Base-by-base conservation (phyloP, 768 basidiomycete genomes). In the Kondoa subrosea region DNA sequence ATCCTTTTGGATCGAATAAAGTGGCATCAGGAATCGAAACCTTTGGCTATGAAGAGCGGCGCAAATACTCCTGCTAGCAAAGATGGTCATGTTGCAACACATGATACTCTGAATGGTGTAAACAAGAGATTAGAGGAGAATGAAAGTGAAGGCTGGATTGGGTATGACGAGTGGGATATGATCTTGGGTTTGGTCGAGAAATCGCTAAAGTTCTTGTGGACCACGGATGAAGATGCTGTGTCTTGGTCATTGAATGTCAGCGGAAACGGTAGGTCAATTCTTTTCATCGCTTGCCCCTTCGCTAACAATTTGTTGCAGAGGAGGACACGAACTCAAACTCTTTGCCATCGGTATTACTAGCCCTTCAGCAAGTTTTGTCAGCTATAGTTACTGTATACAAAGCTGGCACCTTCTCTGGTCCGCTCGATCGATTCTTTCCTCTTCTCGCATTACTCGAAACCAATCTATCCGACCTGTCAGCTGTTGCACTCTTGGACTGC, bases 361-460 rank as follows among this genome's bases (percentile, higher is more conserved):
- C 40, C 34, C 69, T 71, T 25, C 32, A 64, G 3, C 58, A 57
- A 2, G 69, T 75, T 30, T 64, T 75, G 2, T 65, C 66, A 26
- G 68, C 67, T 27, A 26, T 74, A 61, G 58, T 75, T n/a, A 56
- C 60, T 0, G 73, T 70, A 0, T 72, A 70, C 68, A 66, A 62
- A 3, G 17, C 56, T 26, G 65, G 69, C 14, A 66, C 61, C n/a
- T 74, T 71, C 66, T 69, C 68, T 17, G 74, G 74, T 0, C 67
- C 74, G 0, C 66, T 62, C 33, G 61, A 72, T 26, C 66, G 70
- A 26, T 70, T 75, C 56, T 74, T 74, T 66, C 50, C 65, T 8
- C 74, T 79, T 21, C 73, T 80, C 29, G 68, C 79, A 63, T 68
- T 73, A 14, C 76, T 79, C 57, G 73, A 76, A 0, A 71, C 74